A percentile compares a stretch with the other conserved stretches of the same genome.
phyloP scores from a whole-genome alignment of 805 yeast genomes.

The Yarrowia divulgata region DNA sequence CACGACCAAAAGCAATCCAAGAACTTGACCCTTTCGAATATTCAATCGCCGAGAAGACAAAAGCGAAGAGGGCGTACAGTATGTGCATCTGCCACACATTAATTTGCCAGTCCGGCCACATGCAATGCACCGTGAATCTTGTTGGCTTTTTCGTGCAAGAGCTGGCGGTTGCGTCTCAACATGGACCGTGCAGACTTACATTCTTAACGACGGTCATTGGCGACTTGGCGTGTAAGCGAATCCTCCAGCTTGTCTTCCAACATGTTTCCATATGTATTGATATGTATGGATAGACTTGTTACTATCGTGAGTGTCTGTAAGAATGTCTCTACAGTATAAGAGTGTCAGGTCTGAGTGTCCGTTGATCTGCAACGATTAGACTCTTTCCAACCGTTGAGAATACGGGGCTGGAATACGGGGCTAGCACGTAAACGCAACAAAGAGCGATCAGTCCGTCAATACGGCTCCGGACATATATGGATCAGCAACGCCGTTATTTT shows the following conservation, averaged over 20 bases:
- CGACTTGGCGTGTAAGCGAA: conserved; percentile 23
- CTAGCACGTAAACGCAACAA: neutral
- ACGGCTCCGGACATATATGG: neutral
- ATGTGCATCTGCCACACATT: too few relatives aligned
- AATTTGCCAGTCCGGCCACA: too few relatives aligned
- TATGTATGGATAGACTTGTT: neutral
- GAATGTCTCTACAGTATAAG: too few relatives aligned
- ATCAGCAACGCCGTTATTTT: neutral
- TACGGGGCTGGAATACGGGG: neutral
- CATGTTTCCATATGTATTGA: conserved; percentile 5
- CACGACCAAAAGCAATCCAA: too few relatives aligned
- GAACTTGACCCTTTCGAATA: too few relatives aligned
- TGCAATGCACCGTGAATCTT: too few relatives aligned
- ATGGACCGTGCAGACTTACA: neutral
- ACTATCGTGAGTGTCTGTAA: too few relatives aligned
- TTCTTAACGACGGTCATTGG: conserved; percentile 9
- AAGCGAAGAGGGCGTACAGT: too few relatives aligned
- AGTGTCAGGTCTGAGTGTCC: too few relatives aligned
- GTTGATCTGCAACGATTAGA: too few relatives aligned
- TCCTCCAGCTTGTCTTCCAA: neutral
- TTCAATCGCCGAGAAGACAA: too few relatives aligned
- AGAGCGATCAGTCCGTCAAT: neutral
- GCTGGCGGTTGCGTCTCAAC: neutral
- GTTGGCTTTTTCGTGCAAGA: neutral
- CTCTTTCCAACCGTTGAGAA: neutral